Evolutionary conservation across 139 green algal genomes (phyloP).

Genomic region (Chlorella sp.): DNA sequence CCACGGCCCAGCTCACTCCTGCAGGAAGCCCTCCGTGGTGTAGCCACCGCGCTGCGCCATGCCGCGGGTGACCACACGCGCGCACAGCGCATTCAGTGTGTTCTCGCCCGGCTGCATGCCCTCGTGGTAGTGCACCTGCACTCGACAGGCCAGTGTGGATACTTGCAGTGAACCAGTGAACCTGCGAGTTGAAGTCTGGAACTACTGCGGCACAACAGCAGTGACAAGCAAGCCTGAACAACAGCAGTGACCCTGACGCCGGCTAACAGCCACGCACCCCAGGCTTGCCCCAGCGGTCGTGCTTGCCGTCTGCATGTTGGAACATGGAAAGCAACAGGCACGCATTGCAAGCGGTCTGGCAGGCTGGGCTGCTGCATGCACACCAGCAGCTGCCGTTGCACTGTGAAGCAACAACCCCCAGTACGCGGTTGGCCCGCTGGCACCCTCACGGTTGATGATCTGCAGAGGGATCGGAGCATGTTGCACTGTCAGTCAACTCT

Average conservation of each 20-base stretch:
- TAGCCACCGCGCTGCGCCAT: slow-evolving; percentile 25
- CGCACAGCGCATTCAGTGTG: slow-evolving; percentile 31
- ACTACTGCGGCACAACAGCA: background rate
- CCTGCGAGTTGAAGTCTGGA: background rate
- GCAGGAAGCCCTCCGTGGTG: slow-evolving; percentile 7
- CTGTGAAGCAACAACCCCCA: no score
- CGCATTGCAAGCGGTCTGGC: no score
- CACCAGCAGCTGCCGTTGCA: no score
- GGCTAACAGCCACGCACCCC: background rate
- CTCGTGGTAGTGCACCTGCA: slow-evolving; percentile 33
- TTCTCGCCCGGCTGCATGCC: slow-evolving; percentile 29
- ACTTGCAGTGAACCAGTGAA: no score
- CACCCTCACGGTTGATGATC: slow-evolving; percentile 14
- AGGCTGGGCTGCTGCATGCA: no score
- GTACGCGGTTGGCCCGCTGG: no score
- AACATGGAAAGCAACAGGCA: no score
- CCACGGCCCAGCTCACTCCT: slow-evolving; percentile 3
- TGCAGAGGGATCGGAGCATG: no score
- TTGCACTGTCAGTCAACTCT: no score
- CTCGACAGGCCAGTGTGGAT: background rate
- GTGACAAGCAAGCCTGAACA: background rate
- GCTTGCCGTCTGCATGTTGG: slow-evolving; percentile 9
- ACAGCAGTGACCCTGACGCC: background rate
- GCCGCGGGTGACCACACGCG: slow-evolving; percentile 11
- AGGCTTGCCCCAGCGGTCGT: slow-evolving; percentile 26